Evolutionary conservation across 352 stramenopile species (phyloP), one percentile per base, ranked within the genome.

Genomic region (Globisporangium okanoganense): DNA sequence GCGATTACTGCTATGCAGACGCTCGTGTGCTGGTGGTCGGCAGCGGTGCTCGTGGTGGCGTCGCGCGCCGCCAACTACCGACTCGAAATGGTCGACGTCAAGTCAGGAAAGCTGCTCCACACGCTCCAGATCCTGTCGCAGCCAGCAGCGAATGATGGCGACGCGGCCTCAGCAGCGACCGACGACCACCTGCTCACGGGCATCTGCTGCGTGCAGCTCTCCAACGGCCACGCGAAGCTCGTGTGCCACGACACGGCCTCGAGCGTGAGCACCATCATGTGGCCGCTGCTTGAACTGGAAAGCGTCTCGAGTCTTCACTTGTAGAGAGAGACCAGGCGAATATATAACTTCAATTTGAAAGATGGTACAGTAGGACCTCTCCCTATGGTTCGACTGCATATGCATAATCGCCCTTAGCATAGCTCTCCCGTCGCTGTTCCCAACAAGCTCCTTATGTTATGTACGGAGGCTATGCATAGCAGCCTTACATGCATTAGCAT

Each of bases 61-160:
- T 81, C 73, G 2, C 69, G 77, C 9, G 47, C 62, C 10, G 58
- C 62, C 1, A 72, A 65, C 18, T 75, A 67, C 3, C 57, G 53
- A 0, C 14, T 91, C n/a, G 79, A 88, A 58, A 47, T 88, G 48
- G 70, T 78, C 57, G 79, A 88, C 53, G 62, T 74, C 6, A 27
- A 44, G 2, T 86, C 81, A 3, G 66, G 72, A 3, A 60, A 52
- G 6, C 58, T 74, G 45, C 58, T 91, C 38, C 81, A 84, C 56
- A 73, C 78, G 36, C 51, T 91, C 13, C 54, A 73, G 12, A 60
- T 87, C 16, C 52, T 29, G 5, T 16, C 52, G 22, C n/a, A 25
- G 7, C 14, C 20, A 18, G 29, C 29, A n/a, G 9, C 58, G 29
- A n/a, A n/a, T n/a, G n/a, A 18, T 20, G 13, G 22, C 13, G 13